Evolutionary conservation across 164 flowering plant genomes (phyloP), one percentile per base, ranked within the genome.

Genomic region (Stephania cephalantha): DNA sequence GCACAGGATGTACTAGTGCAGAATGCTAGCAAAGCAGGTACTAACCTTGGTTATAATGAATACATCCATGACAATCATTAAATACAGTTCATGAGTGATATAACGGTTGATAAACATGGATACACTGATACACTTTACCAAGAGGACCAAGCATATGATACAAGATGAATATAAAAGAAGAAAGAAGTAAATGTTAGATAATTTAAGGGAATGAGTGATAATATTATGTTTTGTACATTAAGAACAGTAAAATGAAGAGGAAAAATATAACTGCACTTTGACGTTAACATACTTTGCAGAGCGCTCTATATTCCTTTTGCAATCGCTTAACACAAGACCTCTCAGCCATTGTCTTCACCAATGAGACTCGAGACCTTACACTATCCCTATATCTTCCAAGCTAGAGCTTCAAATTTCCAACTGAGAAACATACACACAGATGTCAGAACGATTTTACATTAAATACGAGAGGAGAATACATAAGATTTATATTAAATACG

Each of bases 261-360:
- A 58, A 25, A 25, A 58, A 9, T 9, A 35, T 55, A 46, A 74
- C 15, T 20, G 7, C 1, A 46, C 17, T n/a, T 30, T 35, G 22
- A 69, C 61, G 20, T n/a, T 9, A 17, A 46, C 84, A 79, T 90
- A 95, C 99, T 83, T 93, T 95, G 84, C 97, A 88, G 11, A 93
- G 93, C 52, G 94, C 90, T 85, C 94, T 87, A 73, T 84, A 93
- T 83, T 95, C 99, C 87, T 93, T 95, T 79, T 93, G 97, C 71
- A 93, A 92, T 70, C 99, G 96, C 84, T 89, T 91, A 69, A 93
- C 86, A 80, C 99, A 93, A 9, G 94, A 83, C 82, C 87, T 91
- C 80, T 91, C 94, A 35, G 92, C 97, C 99, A 95, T 95, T 70
- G 5, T 66, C 77, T 70, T 70, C 80, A 70, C 46, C 12, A 63